Conservation (phyloP, 139 green algal genomes). For the Ulvella scutata region DNA sequence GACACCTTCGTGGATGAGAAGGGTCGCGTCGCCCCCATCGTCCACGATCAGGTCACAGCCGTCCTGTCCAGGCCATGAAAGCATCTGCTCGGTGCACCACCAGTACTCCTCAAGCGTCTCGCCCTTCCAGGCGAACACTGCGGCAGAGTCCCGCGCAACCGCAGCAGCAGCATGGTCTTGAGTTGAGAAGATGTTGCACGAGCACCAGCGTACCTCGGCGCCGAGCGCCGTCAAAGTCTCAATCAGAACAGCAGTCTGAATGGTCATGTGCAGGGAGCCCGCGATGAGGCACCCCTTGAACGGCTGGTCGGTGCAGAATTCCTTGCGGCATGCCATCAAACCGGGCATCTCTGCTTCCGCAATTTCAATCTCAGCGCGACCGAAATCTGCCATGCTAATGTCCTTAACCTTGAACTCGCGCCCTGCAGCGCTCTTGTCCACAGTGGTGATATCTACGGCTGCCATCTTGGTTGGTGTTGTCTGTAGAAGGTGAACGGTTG, state of each 20-base stretch:
- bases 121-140: constrained; percentile 98
- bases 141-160: constrained; percentile 85
- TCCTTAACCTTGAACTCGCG: constrained; percentile 90
- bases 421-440: constrained; percentile 19
- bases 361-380: constrained; percentile 94
- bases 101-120: constrained; percentile 99
- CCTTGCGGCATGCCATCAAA: constrained; percentile 80
- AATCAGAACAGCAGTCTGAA: constrained; percentile 98
- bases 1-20: constrained; percentile 96
- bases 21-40: constrained; percentile 94
- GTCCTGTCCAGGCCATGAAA: constrained; percentile 74
- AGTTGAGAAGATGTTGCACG: constrained; percentile 99
- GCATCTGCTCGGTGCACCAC: constrained; percentile 95
- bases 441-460: constrained; percentile 8
- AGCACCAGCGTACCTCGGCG: constrained; percentile 96
- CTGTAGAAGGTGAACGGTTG: no score
- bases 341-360: constrained; percentile 98
- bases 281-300: constrained; percentile 87
- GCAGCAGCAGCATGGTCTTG: constrained; percentile 95
- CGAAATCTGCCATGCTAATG: constrained; percentile 92
- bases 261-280: constrained; percentile 98
- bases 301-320: constrained; percentile 86
- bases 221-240: constrained; percentile 93
- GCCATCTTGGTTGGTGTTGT: no score
- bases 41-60: constrained; percentile 94